Evolutionary conservation across 352 stramenopile genomes (phyloP).

Genomic region (Phytophthora sojae): DNA sequence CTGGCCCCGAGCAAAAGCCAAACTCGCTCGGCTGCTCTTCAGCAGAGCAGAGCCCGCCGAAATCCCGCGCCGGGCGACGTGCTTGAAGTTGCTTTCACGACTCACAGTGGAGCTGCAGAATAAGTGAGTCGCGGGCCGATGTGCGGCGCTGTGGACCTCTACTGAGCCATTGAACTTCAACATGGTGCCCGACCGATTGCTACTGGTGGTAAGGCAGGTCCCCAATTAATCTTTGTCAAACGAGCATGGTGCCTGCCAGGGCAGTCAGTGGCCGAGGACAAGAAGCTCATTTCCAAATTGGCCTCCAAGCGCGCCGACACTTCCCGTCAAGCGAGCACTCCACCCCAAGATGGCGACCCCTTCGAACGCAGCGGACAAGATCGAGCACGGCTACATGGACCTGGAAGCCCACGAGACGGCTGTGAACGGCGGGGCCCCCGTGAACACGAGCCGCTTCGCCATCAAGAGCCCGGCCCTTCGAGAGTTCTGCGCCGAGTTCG

Average conservation of each 20-base stretch:
- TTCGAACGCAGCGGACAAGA: conserved; percentile 37
- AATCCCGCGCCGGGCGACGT: neutral
- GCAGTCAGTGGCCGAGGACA: neutral
- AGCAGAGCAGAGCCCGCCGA: neutral
- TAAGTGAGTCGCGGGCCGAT: neutral
- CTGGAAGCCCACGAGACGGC: conserved; percentile 36
- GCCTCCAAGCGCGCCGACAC: conserved; percentile 23
- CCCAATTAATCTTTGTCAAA: conserved; percentile 41
- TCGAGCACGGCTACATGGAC: conserved; percentile 43
- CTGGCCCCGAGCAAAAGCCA: neutral
- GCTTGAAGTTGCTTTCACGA: conserved; percentile 18
- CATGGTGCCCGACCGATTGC: conserved; percentile 24
- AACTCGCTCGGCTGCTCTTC: conserved; percentile 1
- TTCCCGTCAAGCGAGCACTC: conserved; percentile 13
- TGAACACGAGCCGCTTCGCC: conserved; percentile 37
- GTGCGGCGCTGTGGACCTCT: conserved; percentile 26
- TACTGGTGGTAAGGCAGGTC: conserved; percentile 33
- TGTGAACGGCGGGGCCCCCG: conserved; percentile 26
- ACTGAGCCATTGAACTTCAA: conserved; percentile 43
- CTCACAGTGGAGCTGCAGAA: neutral
- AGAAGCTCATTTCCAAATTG: conserved; percentile 33
- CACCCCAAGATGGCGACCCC: conserved; percentile 24
- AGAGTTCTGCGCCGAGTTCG: conserved; percentile 47
- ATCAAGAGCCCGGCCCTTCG: conserved; percentile 45
- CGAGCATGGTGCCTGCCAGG: conserved; percentile 10